phyloP scores from a whole-genome alignment of 306 rosid species.

The Sesbania bispinosa region DNA sequence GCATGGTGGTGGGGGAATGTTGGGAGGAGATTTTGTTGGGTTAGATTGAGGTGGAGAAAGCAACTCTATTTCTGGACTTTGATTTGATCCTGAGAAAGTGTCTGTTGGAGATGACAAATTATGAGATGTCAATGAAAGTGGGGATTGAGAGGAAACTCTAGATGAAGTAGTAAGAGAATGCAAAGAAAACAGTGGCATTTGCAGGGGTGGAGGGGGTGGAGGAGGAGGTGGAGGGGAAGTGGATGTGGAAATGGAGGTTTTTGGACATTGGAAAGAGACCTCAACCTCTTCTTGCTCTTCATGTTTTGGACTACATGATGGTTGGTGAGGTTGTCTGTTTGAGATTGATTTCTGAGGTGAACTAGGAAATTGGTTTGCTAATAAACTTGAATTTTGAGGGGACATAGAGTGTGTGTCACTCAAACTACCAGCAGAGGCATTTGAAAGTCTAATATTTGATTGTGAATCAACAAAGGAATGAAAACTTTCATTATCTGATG shows the following conservation, averaged over 20 bases:
- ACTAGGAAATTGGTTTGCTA: slow-evolving; percentile 18
- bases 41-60: slow-evolving; percentile 30
- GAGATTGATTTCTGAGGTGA: slow-evolving; percentile 27
- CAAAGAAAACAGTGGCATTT: slow-evolving; percentile 34
- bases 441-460: slow-evolving; percentile 63
- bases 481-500: slow-evolving; percentile 76
- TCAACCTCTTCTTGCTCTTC: slow-evolving; percentile 26
- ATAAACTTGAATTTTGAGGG: slow-evolving; percentile 30
- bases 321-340: slow-evolving; percentile 26
- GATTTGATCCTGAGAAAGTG: slow-evolving; percentile 43
- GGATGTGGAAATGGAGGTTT: slow-evolving; percentile 43
- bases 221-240: slow-evolving; percentile 56
- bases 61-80: slow-evolving; percentile 28
- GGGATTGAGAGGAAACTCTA: slow-evolving; percentile 47
- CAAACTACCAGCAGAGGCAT: slow-evolving; percentile 57
- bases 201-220: slow-evolving; percentile 39
- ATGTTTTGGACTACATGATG: slow-evolving; percentile 27
- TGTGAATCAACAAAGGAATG: slow-evolving; percentile 81
- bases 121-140: slow-evolving; percentile 47
- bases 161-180: slow-evolving; percentile 45
- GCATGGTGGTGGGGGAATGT: slow-evolving; percentile 77
- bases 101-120: slow-evolving; percentile 49
- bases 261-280: slow-evolving; percentile 21
- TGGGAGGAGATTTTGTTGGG: slow-evolving; percentile 36
- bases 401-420: slow-evolving; percentile 41